These are phyloP conservation scores for Prunus persica DNA, from an alignment of 306 rosid genomes.

Conservation along the genomic window Prunus_persica_NCBIv2 NC_034010.1:26939001-26939500, in stretches of 20 bases:
- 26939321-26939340: conserved; percentile 39
- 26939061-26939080: no score
- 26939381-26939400: conserved; percentile 53
- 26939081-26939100: no score
- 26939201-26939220: no score
- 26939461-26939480: conserved; percentile 41
- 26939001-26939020: neutral
- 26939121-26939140: no score
- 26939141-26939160: no score
- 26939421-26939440: conserved; percentile 74
- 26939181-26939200: no score
- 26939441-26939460: conserved; percentile 70
- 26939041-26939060: no score
- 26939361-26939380: conserved; percentile 39
- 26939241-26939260: neutral
- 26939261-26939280: neutral
- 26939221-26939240: no score
- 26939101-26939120: no score
- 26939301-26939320: conserved; percentile 51
- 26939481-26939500: no score
- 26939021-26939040: neutral
- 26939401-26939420: conserved; percentile 63
- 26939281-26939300: conserved; percentile 19
- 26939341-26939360: conserved; percentile 47
- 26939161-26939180: no score